Evolutionary conservation across 345 rosid species (phyloP).

Genomic region (Trapa bicornis): DNA sequence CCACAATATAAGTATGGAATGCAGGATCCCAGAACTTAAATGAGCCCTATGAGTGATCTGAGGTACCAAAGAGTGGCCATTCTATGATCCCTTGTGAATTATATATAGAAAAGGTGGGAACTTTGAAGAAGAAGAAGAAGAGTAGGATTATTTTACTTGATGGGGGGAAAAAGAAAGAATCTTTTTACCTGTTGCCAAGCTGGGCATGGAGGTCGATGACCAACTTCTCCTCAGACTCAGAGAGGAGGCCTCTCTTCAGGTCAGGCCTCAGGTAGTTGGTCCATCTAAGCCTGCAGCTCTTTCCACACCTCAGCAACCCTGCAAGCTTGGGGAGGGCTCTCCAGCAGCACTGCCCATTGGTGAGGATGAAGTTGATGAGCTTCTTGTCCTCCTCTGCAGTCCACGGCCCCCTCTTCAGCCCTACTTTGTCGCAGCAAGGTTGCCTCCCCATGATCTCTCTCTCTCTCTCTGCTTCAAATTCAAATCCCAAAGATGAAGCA

Average conservation of each 20-base stretch:
- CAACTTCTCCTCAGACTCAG: conserved; percentile 73
- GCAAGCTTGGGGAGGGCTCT: conserved; percentile 93
- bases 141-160: too few species aligned
- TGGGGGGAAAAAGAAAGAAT: too few species aligned
- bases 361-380: conserved; percentile 75
- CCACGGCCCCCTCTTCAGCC: conserved; percentile 98
- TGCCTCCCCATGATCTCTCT: conserved; percentile 59
- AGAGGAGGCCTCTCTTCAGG: conserved; percentile 76
- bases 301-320: conserved; percentile 88
- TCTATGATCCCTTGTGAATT: too few species aligned
- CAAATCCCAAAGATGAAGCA: background rate
- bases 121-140: too few species aligned
- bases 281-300: conserved; percentile 94
- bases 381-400: conserved; percentile 88
- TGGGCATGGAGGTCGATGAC: conserved; percentile 88
- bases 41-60: too few species aligned
- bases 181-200: conserved; percentile 72
- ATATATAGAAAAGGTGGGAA: too few species aligned
- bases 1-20: too few species aligned
- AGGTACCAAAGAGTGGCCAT: too few species aligned
- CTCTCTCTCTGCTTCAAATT: too few species aligned
- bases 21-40: too few species aligned
- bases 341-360: conserved; percentile 98
- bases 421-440: conserved; percentile 93
- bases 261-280: conserved; percentile 88